Percentiles rank a stretch among this genome's conserved stretches.
Evolutionary conservation across 805 yeast genomes (phyloP).

Genomic region (Zygoascus flipseniorum): DNA sequence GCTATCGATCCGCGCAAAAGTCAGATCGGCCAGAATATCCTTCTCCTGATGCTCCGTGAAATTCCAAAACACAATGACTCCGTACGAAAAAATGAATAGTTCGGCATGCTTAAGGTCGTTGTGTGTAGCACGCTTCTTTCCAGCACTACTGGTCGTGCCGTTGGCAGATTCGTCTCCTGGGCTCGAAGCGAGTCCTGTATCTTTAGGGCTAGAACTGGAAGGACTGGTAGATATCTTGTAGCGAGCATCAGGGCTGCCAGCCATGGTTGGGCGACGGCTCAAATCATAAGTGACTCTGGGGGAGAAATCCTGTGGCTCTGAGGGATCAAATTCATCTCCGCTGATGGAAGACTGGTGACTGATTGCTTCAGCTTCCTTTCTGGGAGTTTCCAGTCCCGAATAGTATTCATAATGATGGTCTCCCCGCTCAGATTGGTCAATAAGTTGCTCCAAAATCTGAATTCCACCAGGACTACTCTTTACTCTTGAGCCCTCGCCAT

Average conservation of each 20-base stretch:
- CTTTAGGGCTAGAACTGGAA: background rate
- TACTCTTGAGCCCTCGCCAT: slow-evolving; percentile 32
- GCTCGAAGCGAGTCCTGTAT: background rate
- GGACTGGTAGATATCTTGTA: background rate
- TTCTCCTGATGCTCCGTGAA: slow-evolving; percentile 88
- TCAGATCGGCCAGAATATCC: slow-evolving; percentile 84
- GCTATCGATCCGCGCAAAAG: slow-evolving; percentile 42
- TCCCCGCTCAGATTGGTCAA: slow-evolving; percentile 72
- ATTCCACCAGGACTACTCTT: slow-evolving; percentile 31
- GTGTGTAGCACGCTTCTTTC: background rate
- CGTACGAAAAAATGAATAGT: slow-evolving; percentile 81
- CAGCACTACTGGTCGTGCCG: background rate
- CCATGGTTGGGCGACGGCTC: background rate
- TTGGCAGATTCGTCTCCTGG: background rate
- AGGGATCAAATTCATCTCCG: slow-evolving; percentile 64
- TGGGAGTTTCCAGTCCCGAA: slow-evolving; percentile 54
- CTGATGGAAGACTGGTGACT: slow-evolving; percentile 28
- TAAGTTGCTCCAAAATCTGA: slow-evolving; percentile 61
- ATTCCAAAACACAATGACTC: slow-evolving; percentile 98
- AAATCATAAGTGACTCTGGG: slow-evolving; percentile 14
- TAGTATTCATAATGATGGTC: slow-evolving; percentile 91
- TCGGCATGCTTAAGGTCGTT: slow-evolving; percentile 56
- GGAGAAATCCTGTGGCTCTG: slow-evolving; percentile 87
- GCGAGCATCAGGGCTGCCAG: background rate
- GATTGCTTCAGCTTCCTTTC: slow-evolving; percentile 31